A percentile compares a stretch with the other conserved stretches of the same genome.
Evolutionary conservation across 176 grass and related monocot species (phyloP).

Genomic region (Areca catechu): DNA sequence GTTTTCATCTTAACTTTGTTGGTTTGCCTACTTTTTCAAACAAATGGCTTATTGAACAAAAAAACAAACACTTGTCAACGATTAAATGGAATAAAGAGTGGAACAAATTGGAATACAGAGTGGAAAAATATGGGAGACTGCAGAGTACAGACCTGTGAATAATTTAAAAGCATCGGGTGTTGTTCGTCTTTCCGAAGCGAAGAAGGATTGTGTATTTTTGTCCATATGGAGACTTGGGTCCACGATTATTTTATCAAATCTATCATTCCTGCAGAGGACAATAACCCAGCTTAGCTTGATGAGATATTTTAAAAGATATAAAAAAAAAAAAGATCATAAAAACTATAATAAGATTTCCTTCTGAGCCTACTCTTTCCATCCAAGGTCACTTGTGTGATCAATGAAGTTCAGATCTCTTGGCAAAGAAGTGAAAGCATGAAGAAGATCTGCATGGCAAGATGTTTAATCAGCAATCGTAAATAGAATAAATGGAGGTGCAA

Average conservation of each 20-base stretch:
- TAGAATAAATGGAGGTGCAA: too few relatives aligned
- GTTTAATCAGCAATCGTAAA: too few relatives aligned
- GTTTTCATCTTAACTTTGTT: too few relatives aligned
- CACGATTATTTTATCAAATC: conserved; percentile 65
- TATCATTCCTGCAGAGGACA: conserved; percentile 28
- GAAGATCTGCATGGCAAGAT: conserved; percentile 37
- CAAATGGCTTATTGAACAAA: too few relatives aligned
- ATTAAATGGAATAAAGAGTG: too few relatives aligned
- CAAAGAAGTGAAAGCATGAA: conserved; percentile 43
- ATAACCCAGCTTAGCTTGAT: background rate
- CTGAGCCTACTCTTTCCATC: conserved; percentile 53
- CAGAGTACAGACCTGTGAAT: conserved; percentile 52
- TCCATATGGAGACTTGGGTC: conserved; percentile 54
- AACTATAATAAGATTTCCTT: too few relatives aligned
- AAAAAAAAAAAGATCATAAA: background rate
- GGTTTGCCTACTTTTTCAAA: too few relatives aligned
- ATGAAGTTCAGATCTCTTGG: conserved; percentile 51
- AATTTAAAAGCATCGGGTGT: conserved; percentile 75
- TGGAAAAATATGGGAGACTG: background rate
- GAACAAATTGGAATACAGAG: too few relatives aligned
- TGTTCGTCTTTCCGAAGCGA: conserved; percentile 29
- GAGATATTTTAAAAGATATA: background rate
- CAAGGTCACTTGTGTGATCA: conserved; percentile 57
- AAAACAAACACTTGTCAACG: background rate
- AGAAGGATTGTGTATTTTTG: conserved; percentile 23